phyloP scores from a whole-genome alignment of 805 yeast species.

The Yarrowia yakushimensis region DNA sequence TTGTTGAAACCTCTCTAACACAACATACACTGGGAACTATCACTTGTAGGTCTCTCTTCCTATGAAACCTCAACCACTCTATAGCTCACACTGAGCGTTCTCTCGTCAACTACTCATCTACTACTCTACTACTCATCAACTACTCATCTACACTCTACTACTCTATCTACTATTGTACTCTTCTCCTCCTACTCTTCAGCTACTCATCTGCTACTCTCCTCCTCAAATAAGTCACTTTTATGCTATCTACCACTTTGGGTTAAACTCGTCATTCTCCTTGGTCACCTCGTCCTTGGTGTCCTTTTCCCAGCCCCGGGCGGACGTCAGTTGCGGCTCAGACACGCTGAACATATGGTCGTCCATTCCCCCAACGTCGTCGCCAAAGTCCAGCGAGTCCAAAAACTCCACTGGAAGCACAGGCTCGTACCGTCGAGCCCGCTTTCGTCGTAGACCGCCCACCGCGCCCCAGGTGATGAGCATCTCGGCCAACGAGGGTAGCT shows the following conservation, averaged over 20 bases:
- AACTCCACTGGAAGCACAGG: slow-evolving; percentile 71
- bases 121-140: too few species aligned
- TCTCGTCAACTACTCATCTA: too few species aligned
- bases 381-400: slow-evolving; percentile 44
- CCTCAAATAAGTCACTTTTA: too few species aligned
- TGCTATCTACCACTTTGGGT: slow-evolving; percentile 17
- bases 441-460: slow-evolving; percentile 54
- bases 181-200: too few species aligned
- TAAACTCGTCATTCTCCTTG: slow-evolving; percentile 18
- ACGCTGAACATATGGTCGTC: background rate
- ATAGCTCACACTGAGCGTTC: too few species aligned
- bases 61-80: too few species aligned
- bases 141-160: too few species aligned
- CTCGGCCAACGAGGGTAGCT: slow-evolving; percentile 71
- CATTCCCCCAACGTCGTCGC: background rate
- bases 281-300: slow-evolving; percentile 11
- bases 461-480: slow-evolving; percentile 73
- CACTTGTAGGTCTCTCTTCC: too few species aligned
- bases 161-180: too few species aligned
- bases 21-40: too few species aligned
- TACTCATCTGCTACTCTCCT: too few species aligned
- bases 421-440: slow-evolving; percentile 55
- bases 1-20: too few species aligned
- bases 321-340: slow-evolving; percentile 11
- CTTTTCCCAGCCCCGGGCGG: slow-evolving; percentile 6